A percentile compares a stretch with the other conserved stretches of the same genome.
phyloP scores from a whole-genome alignment of 2,329 filamentous ascomycete species.

The Capronia epimyces region DNA sequence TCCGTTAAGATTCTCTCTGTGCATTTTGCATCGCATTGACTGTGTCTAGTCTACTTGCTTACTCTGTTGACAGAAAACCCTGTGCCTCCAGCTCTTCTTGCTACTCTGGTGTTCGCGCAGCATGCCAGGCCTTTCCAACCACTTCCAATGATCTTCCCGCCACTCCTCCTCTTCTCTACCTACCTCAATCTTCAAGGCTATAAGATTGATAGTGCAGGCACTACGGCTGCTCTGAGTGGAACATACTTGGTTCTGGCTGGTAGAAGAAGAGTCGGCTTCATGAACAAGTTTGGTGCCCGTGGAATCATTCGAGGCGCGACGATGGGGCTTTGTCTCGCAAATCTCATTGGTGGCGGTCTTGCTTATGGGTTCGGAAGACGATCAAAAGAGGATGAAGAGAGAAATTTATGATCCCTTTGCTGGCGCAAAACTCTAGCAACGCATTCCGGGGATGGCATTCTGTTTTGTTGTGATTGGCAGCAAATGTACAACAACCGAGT shows the following conservation, averaged over 20 bases:
- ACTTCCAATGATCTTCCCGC: slow-evolving; percentile 63
- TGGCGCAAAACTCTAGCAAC: background rate
- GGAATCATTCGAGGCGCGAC: slow-evolving; percentile 43
- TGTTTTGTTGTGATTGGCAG: background rate
- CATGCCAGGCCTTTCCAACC: slow-evolving; percentile 61
- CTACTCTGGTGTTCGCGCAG: slow-evolving; percentile 61
- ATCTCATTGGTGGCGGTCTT: slow-evolving; percentile 43
- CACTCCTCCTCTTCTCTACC: slow-evolving; percentile 59
- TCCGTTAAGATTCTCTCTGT: slow-evolving; percentile 13
- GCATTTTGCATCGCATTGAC: slow-evolving; percentile 18
- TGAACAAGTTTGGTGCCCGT: slow-evolving; percentile 43
- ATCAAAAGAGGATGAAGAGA: slow-evolving; percentile 35
- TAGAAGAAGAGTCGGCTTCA: slow-evolving; percentile 48
- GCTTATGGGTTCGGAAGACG: slow-evolving; percentile 43
- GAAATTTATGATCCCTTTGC: background rate
- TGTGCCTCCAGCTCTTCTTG: slow-evolving; percentile 59
- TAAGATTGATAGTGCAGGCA: slow-evolving; percentile 58
- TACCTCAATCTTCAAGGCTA: slow-evolving; percentile 61
- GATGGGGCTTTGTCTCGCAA: slow-evolving; percentile 44
- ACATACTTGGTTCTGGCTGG: slow-evolving; percentile 59
- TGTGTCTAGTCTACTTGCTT: slow-evolving; percentile 24
- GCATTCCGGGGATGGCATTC: background rate
- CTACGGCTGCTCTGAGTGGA: slow-evolving; percentile 60
- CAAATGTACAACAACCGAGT: no score
- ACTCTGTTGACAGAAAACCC: slow-evolving; percentile 50